Percentiles rank a stretch among this genome's conserved stretches.
phyloP scores from a whole-genome alignment of 2,329 filamentous ascomycete species.

The Aspergillus sclerotialis region DNA sequence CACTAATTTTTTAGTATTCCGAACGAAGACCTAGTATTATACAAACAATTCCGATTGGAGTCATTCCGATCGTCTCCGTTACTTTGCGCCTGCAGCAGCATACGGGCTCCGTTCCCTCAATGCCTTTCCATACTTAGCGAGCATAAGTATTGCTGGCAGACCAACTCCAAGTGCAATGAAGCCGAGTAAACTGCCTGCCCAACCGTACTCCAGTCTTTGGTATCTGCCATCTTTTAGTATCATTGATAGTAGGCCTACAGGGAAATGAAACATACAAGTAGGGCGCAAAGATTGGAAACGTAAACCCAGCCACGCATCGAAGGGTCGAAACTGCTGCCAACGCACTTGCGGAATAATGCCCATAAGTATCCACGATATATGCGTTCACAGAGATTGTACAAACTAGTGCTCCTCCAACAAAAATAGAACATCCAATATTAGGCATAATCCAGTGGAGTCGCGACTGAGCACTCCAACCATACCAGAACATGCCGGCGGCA shows the following conservation, averaged over 20 bases:
- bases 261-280: slow-evolving; percentile 22
- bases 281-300: slow-evolving; percentile 27
- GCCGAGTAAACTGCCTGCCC: slow-evolving; percentile 28
- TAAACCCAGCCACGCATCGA: slow-evolving; percentile 23
- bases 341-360: slow-evolving; percentile 25
- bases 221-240: too few species aligned
- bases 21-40: too few species aligned
- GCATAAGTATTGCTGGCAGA: slow-evolving; percentile 39
- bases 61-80: too few species aligned
- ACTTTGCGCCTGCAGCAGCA: too few species aligned
- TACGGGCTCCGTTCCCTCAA: slow-evolving; percentile 38
- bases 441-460: slow-evolving; percentile 45
- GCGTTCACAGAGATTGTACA: slow-evolving; percentile 34
- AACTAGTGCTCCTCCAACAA: slow-evolving; percentile 38
- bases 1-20: too few species aligned
- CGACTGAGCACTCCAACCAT: slow-evolving; percentile 47
- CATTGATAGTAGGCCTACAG: too few species aligned
- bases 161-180: slow-evolving; percentile 26
- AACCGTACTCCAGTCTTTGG: slow-evolving; percentile 24
- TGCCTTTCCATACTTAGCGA: slow-evolving; percentile 40
- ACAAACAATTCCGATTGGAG: too few species aligned
- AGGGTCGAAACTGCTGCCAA: slow-evolving; percentile 20
- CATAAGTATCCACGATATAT: slow-evolving; percentile 27
- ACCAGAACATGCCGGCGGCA: slow-evolving; percentile 46
- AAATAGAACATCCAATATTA: slow-evolving; percentile 43